Conservation (phyloP, 2,329 filamentous ascomycete species). For the Penicillium palitans region DNA sequence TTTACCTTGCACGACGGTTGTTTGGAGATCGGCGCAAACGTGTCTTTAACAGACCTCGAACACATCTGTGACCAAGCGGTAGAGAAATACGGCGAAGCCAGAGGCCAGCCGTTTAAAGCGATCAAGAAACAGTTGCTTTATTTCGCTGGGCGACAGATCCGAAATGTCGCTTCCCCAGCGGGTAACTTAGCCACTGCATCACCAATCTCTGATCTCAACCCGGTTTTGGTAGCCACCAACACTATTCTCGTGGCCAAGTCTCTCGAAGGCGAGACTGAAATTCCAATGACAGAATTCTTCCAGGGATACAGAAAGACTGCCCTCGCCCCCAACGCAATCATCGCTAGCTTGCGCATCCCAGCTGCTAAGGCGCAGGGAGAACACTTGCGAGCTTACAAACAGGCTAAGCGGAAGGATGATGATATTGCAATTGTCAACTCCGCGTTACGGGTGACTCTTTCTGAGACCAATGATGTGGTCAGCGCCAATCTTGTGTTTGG, state of each 20-base stretch:
- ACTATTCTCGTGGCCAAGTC: constrained; percentile 80
- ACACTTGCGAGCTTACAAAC: constrained; percentile 88
- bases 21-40: constrained; percentile 90
- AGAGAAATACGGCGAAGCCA: constrained; percentile 69
- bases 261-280: constrained; percentile 68
- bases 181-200: constrained; percentile 93
- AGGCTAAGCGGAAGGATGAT: constrained; percentile 95
- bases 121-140: constrained; percentile 93
- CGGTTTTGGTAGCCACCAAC: constrained; percentile 85
- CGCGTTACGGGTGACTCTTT: constrained; percentile 72
- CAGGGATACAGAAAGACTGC: constrained; percentile 86
- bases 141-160: constrained; percentile 92
- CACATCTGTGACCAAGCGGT: constrained; percentile 77
- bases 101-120: constrained; percentile 79
- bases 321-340: constrained; percentile 76
- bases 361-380: constrained; percentile 73
- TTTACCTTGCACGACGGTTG: constrained; percentile 77
- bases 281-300: constrained; percentile 93
- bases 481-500: constrained; percentile 84
- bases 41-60: constrained; percentile 88
- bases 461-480: constrained; percentile 67
- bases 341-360: constrained; percentile 84
- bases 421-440: constrained; percentile 97
- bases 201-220: constrained; percentile 94
- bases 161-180: constrained; percentile 95